These are phyloP conservation scores for Trichophyton equinum DNA, from an alignment of 2,329 filamentous ascomycete genomes.

Conservation along the genomic window DNA sequence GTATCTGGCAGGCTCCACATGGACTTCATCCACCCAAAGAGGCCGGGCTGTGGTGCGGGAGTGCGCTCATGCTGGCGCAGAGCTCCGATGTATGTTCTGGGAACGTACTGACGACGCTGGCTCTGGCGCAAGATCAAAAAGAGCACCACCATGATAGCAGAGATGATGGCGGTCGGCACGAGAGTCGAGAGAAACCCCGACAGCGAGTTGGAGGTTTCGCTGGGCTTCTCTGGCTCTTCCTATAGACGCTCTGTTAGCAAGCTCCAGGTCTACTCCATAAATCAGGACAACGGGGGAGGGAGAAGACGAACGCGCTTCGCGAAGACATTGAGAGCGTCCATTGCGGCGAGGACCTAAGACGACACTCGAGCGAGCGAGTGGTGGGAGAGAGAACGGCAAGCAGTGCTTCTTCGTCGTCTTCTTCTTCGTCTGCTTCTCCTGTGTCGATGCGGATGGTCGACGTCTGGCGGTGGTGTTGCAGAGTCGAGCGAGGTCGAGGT, in stretches of 20 bases:
- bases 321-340: slow-evolving; percentile 11
- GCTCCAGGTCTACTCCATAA: no score
- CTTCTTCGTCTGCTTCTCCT: background rate
- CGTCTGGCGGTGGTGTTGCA: background rate
- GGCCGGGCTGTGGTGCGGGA: slow-evolving; percentile 46
- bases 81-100: slow-evolving; percentile 43
- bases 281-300: no score
- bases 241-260: background rate
- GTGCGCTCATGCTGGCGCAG: slow-evolving; percentile 44
- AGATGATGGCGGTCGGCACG: slow-evolving; percentile 34
- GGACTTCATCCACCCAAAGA: slow-evolving; percentile 54
- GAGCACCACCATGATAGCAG: slow-evolving; percentile 34
- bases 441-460: background rate
- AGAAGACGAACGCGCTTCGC: slow-evolving; percentile 8
- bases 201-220: slow-evolving; percentile 19
- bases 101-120: slow-evolving; percentile 41
- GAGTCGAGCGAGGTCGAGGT: background rate
- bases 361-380: background rate
- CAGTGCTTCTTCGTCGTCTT: no score
- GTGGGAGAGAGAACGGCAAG: no score
- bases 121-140: slow-evolving; percentile 41
- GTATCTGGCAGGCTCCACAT: slow-evolving; percentile 60
- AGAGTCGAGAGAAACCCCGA: slow-evolving; percentile 40
- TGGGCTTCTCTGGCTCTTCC: slow-evolving; percentile 8
- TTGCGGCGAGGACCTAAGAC: background rate